Conservation (phyloP, 1,139 yeast species). For the Saccharomyces hybrid region DNA sequence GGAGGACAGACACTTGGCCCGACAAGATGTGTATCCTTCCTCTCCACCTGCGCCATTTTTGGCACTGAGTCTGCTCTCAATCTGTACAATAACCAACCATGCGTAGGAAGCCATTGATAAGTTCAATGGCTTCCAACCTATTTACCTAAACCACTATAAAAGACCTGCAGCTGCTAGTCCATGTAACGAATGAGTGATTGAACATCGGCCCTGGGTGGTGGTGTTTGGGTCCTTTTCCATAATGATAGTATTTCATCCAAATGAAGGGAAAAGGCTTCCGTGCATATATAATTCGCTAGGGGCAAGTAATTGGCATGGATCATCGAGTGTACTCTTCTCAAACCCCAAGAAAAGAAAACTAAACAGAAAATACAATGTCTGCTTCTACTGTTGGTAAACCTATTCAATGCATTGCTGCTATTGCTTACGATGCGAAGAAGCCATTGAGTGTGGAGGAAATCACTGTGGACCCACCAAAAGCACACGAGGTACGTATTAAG, state of each 20-base stretch:
- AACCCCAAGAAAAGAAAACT: not conserved
- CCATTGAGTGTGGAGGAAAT: slow-evolving; percentile 81
- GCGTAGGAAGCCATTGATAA: not conserved
- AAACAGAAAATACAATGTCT: not conserved
- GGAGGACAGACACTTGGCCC: not conserved
- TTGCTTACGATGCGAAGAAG: slow-evolving; percentile 92
- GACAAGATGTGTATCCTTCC: not conserved
- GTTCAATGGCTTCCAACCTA: not conserved
- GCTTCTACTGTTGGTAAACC: slow-evolving; percentile 41
- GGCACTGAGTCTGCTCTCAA: not conserved
- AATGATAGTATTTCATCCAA: not conserved
- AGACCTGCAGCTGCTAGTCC: not conserved
- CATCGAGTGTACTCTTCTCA: not conserved
- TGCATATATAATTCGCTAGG: not conserved
- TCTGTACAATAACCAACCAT: not conserved
- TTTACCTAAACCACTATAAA: not conserved
- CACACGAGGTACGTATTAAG: slow-evolving; percentile 94
- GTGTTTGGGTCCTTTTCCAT: not conserved
- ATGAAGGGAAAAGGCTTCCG: not conserved
- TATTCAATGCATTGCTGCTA: slow-evolving; percentile 89
- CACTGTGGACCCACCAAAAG: slow-evolving; percentile 88
- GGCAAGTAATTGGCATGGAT: not conserved
- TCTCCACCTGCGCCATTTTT: not conserved
- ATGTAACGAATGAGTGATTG: not conserved
- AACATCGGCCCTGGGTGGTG: not conserved